phyloP scores from a whole-genome alignment of 257 asterid species.

The Rhazya stricta region DNA sequence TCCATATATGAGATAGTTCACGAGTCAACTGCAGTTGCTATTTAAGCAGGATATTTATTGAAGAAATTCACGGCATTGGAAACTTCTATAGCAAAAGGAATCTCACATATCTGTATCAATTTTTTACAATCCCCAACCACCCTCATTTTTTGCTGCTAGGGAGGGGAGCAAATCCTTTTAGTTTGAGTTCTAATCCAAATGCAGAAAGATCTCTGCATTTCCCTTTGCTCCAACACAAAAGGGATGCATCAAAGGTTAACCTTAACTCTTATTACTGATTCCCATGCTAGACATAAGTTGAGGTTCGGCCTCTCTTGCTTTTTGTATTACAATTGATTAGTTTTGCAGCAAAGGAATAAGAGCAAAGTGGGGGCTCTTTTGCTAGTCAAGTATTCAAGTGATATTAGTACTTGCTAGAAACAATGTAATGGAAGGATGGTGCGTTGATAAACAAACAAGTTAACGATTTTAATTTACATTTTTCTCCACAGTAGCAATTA shows the following conservation, averaged over 20 bases:
- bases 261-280: no score
- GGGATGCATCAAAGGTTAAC: no score
- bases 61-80: background rate
- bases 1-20: constrained; percentile 58
- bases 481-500: background rate
- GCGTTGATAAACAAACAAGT: background rate
- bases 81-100: background rate
- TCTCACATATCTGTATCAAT: no score
- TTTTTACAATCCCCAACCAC: background rate
- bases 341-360: background rate
- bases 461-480: background rate
- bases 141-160: no score
- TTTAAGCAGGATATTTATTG: constrained; percentile 18
- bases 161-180: background rate
- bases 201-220: background rate
- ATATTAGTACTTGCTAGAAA: background rate
- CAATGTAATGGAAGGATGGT: background rate
- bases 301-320: background rate
- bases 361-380: background rate
- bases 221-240: background rate
- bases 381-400: background rate
- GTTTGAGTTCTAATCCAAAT: no score
- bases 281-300: background rate
- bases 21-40: constrained; percentile 40
- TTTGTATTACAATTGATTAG: background rate